Conservation (phyloP, 1,284 basidiomycete genomes). For the Sphagnurus paluster region DNA sequence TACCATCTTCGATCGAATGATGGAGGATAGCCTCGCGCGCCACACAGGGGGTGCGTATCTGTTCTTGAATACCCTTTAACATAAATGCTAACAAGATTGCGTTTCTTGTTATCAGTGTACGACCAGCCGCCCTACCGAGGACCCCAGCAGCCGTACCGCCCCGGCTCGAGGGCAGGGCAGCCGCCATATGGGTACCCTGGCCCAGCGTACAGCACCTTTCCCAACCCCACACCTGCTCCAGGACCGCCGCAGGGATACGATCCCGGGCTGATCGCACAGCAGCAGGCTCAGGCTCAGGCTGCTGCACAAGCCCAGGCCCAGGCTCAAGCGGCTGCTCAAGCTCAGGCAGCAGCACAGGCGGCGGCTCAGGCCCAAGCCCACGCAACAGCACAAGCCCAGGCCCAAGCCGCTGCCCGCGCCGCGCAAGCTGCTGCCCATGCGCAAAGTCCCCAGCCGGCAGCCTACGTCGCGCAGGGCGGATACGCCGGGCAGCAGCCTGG, state of each 20-base stretch:
- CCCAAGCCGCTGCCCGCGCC: conserved; percentile 9
- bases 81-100: conserved; percentile 4
- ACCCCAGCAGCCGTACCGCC: conserved; percentile 25
- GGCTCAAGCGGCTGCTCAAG: conserved; percentile 14
- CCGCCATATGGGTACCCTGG: conserved; percentile 29
- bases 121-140: conserved; percentile 30
- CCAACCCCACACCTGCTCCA: conserved; percentile 20
- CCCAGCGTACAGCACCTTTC: conserved; percentile 34
- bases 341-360: conserved; percentile 9
- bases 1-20: conserved; percentile 85
- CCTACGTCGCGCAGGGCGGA: conserved; percentile 10
- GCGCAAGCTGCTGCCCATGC: conserved; percentile 7
- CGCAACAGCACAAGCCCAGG: conserved; percentile 21
- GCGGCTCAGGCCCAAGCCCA: conserved; percentile 17
- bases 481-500: conserved; percentile 16
- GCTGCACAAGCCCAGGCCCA: conserved; percentile 15
- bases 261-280: conserved; percentile 17
- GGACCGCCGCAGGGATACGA: conserved; percentile 19
- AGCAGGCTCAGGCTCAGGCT: conserved; percentile 22
- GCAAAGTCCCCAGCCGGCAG: conserved; percentile 1
- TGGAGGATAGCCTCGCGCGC: conserved; percentile 84
- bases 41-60: conserved; percentile 51
- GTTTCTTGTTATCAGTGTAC: conserved; percentile 29
- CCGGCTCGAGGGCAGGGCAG: conserved; percentile 13
- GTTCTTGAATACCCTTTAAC: conserved; percentile 6